Conservation (phyloP, 2,329 filamentous ascomycete genomes). For the Penicillium brasilianum region DNA sequence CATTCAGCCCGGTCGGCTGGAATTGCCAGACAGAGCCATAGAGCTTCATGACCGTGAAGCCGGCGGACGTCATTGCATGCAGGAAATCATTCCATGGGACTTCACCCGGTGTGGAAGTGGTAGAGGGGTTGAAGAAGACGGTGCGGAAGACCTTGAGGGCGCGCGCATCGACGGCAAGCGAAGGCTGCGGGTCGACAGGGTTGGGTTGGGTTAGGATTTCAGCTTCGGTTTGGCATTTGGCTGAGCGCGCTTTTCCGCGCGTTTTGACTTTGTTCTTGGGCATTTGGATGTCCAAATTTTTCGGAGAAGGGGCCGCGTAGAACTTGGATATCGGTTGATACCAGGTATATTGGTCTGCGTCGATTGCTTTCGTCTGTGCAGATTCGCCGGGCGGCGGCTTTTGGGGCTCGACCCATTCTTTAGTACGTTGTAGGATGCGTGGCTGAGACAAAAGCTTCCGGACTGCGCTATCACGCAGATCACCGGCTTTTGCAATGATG, state of each 20-base stretch:
- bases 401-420: neutral
- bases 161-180: neutral
- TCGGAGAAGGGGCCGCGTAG: neutral
- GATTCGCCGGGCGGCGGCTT: neutral
- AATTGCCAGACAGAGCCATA: conserved; percentile 69
- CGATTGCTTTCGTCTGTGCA: neutral
- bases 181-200: neutral
- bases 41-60: conserved; percentile 61
- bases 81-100: neutral
- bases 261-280: neutral
- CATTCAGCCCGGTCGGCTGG: conserved; percentile 48
- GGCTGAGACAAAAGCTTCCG: neutral
- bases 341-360: neutral
- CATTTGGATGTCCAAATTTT: neutral
- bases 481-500: neutral
- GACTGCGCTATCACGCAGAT: neutral
- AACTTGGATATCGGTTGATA: neutral
- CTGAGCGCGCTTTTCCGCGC: neutral
- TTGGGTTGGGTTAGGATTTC: neutral
- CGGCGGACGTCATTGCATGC: conserved; percentile 55
- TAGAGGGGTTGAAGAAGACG: neutral
- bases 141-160: neutral
- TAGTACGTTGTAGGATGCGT: neutral
- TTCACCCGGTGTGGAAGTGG: neutral
- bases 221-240: neutral